These are phyloP conservation scores for Fusarium transvaalense DNA, from an alignment of 2,329 filamentous ascomycete genomes.

Conservation along the genomic window DNA sequence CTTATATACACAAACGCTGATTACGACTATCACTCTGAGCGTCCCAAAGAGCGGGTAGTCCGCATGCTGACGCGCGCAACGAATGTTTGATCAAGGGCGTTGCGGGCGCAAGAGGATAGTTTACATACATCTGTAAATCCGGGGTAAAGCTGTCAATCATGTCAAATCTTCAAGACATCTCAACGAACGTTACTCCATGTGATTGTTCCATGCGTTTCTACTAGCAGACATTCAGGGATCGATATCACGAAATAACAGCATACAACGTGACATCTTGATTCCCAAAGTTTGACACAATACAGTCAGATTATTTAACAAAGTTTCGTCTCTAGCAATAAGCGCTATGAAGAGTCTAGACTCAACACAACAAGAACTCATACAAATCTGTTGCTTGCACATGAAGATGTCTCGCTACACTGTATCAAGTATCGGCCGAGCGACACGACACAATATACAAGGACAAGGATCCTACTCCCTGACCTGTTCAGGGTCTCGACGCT, in stretches of 20 bases:
- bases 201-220: background rate
- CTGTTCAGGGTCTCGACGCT: constrained; percentile 31
- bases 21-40: constrained; percentile 30
- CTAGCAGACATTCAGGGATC: background rate
- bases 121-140: constrained; percentile 32
- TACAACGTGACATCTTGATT: background rate
- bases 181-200: background rate
- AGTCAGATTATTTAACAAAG: background rate
- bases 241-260: background rate
- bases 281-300: background rate
- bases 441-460: constrained; percentile 20
- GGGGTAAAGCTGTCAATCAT: constrained; percentile 27
- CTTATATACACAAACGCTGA: constrained; percentile 44
- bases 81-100: constrained; percentile 41
- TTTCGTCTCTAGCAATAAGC: background rate
- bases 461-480: constrained; percentile 25
- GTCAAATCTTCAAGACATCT: background rate
- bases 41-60: constrained; percentile 42
- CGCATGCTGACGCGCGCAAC: constrained; percentile 51
- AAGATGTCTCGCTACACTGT: constrained; percentile 6
- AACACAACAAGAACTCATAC: background rate
- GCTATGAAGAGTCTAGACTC: background rate
- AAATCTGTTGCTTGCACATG: background rate
- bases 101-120: constrained; percentile 48
- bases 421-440: constrained; percentile 25